Conservation (phyloP, 2,329 filamentous ascomycete species). For the Fusarium nygamai region DNA sequence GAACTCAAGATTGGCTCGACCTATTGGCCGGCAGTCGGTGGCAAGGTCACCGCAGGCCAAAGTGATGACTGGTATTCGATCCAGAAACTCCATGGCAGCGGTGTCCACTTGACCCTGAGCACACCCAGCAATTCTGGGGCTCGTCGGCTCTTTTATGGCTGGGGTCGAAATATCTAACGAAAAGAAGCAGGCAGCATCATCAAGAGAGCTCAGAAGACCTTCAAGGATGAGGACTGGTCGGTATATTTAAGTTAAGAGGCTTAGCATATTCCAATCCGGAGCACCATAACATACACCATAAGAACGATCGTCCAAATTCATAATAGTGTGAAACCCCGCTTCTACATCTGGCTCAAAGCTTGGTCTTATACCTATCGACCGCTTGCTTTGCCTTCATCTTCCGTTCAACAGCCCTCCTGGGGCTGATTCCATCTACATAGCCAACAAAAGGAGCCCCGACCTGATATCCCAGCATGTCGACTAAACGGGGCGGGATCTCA, state of each 20-base stretch:
- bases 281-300: fast-evolving
- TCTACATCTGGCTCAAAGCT: background rate
- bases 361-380: too few relatives aligned
- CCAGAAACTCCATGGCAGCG: background rate
- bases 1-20: background rate
- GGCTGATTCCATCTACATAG: background rate
- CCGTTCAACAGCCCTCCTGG: background rate
- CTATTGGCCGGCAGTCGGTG: background rate
- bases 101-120: background rate
- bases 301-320: fast-evolving
- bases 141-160: background rate
- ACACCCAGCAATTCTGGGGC: background rate
- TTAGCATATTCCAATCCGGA: background rate
- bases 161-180: background rate
- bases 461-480: background rate
- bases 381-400: background rate
- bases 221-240: background rate
- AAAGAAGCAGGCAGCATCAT: background rate
- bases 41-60: background rate
- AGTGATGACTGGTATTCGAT: background rate
- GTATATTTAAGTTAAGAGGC: background rate
- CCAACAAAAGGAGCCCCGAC: background rate
- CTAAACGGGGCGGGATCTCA: fast-evolving
- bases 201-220: fast-evolving
- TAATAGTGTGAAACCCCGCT: background rate